Percentiles rank a stretch among this genome's conserved stretches.
Evolutionary conservation across 257 asterid species (phyloP).

Genomic region (Asclepias syriaca): DNA sequence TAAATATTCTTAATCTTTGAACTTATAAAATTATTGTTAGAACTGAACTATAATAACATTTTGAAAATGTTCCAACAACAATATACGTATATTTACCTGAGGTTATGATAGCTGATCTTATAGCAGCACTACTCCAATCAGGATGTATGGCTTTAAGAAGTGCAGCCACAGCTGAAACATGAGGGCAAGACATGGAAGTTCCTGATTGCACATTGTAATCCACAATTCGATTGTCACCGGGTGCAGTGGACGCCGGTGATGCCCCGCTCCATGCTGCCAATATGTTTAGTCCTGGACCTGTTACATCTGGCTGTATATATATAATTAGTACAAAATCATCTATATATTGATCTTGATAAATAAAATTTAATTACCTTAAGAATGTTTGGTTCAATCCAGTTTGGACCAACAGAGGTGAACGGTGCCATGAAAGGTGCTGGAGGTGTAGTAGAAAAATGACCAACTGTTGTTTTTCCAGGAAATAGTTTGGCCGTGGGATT

Average conservation of each 20-base stretch:
- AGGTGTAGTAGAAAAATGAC: background rate
- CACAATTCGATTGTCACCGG: constrained; percentile 36
- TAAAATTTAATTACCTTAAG: background rate
- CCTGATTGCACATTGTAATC: constrained; percentile 62
- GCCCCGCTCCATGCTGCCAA: constrained; percentile 79
- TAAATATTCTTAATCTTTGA: too few species aligned
- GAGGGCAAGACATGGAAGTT: constrained; percentile 92
- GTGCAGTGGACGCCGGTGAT: constrained; percentile 48
- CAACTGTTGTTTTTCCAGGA: background rate
- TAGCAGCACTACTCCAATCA: constrained; percentile 51
- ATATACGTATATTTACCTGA: constrained; percentile 37
- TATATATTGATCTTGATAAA: too few species aligned
- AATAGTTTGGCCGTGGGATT: constrained; percentile 19
- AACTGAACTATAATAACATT: too few species aligned
- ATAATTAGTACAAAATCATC: too few species aligned
- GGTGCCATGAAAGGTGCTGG: background rate
- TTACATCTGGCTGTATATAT: constrained; percentile 44
- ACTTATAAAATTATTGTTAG: too few species aligned
- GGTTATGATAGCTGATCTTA: constrained; percentile 75
- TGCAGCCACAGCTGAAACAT: constrained; percentile 58
- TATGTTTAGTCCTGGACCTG: constrained; percentile 79
- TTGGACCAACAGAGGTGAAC: background rate
- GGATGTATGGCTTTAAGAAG: constrained; percentile 55
- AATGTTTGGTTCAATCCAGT: background rate
- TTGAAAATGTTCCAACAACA: too few species aligned